Conservation (phyloP, 2,329 filamentous ascomycete species). For the Rutstroemia sp. region DNA sequence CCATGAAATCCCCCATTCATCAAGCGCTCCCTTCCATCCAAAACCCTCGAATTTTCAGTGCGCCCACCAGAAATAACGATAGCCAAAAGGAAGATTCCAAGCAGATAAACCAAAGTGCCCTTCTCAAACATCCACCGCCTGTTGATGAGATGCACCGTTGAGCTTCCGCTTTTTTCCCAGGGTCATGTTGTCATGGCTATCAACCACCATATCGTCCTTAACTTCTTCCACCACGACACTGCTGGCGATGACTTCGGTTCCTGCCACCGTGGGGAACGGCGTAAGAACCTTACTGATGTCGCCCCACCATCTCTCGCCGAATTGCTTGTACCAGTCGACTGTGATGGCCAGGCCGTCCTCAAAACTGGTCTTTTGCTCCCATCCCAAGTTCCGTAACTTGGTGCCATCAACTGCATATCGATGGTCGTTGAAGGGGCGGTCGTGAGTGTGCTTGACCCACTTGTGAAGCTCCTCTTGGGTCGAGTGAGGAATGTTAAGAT, state of each 20-base stretch:
- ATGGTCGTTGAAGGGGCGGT: slow-evolving; percentile 72
- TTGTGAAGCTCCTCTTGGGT: slow-evolving; percentile 46
- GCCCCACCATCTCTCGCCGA: slow-evolving; percentile 65
- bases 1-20: too few species aligned
- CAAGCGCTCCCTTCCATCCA: neutral
- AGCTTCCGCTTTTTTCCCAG: slow-evolving; percentile 21
- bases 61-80: neutral
- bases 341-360: slow-evolving; percentile 55
- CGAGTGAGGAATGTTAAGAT: slow-evolving; percentile 49
- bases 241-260: slow-evolving; percentile 43
- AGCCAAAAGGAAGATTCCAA: neutral
- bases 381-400: slow-evolving; percentile 60
- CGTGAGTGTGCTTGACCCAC: slow-evolving; percentile 68
- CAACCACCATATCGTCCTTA: slow-evolving; percentile 22
- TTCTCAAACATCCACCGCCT: neutral
- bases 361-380: slow-evolving; percentile 60
- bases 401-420: slow-evolving; percentile 65
- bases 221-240: slow-evolving; percentile 24
- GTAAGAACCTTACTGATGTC: slow-evolving; percentile 62
- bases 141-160: neutral
- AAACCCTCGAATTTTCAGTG: neutral
- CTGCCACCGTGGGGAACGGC: slow-evolving; percentile 56
- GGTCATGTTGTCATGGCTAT: slow-evolving; percentile 19
- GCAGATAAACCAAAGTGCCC: neutral
- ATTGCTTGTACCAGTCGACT: slow-evolving; percentile 62